These are phyloP conservation scores for Aureobasidium pullulans DNA, from an alignment of 2,329 filamentous ascomycete species.

Conservation along the genomic window DNA sequence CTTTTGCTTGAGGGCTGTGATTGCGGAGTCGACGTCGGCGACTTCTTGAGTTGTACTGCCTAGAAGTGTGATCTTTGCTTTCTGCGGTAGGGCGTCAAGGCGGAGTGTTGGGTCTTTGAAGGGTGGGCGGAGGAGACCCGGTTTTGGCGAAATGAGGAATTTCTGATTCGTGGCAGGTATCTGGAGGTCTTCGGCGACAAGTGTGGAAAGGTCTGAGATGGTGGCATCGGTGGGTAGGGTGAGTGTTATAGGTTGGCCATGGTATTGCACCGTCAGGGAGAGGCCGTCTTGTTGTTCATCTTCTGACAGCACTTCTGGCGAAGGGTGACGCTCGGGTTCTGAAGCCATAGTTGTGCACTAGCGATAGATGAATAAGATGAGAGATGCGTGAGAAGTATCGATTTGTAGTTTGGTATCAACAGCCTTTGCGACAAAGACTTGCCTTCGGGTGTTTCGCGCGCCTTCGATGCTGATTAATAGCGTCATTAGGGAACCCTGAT, in stretches of 20 bases:
- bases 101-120: slow-evolving; percentile 52
- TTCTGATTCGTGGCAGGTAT: slow-evolving; percentile 62
- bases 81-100: slow-evolving; percentile 44
- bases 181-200: slow-evolving; percentile 49
- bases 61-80: slow-evolving; percentile 56
- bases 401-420: neutral
- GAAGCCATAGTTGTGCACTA: neutral
- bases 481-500: slow-evolving; percentile 1
- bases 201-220: slow-evolving; percentile 51
- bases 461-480: slow-evolving; percentile 12
- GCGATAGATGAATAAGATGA: too few relatives aligned
- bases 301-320: neutral
- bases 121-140: slow-evolving; percentile 56
- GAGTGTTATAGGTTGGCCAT: slow-evolving; percentile 44
- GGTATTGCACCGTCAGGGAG: slow-evolving; percentile 47
- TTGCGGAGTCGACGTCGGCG: slow-evolving; percentile 45
- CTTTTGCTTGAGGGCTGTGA: slow-evolving; percentile 44
- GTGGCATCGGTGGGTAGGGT: slow-evolving; percentile 43
- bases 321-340: neutral
- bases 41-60: slow-evolving; percentile 56
- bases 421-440: neutral
- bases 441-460: slow-evolving; percentile 6
- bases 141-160: slow-evolving; percentile 56
- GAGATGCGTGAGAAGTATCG: neutral
- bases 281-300: slow-evolving; percentile 20